Percentiles rank a stretch among this genome's conserved stretches.
Conservation (phyloP, 202 grass and related monocot genomes). For the Eragrostis tef region DNA sequence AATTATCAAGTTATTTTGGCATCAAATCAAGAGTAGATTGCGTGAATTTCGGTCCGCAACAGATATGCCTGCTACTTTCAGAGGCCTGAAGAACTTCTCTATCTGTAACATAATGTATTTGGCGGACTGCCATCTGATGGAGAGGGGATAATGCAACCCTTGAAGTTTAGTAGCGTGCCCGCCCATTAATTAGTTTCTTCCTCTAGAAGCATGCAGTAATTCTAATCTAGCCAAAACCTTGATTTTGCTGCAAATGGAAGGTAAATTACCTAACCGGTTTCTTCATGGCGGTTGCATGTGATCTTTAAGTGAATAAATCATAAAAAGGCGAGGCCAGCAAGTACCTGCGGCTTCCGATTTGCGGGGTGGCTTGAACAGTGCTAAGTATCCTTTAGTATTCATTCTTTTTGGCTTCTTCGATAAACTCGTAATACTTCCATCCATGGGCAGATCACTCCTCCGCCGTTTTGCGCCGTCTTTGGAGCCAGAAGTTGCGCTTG, state of each 20-base stretch:
- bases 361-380: slow-evolving; percentile 16
- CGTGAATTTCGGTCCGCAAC: neutral
- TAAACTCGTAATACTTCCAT: neutral
- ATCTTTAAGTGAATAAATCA: slow-evolving; percentile 7
- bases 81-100: neutral
- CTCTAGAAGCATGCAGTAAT: neutral
- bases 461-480: slow-evolving; percentile 12
- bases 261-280: neutral
- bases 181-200: slow-evolving; percentile 18
- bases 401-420: slow-evolving; percentile 47
- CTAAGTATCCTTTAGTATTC: slow-evolving; percentile 23
- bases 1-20: slow-evolving; percentile 2
- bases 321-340: neutral
- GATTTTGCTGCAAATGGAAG: slow-evolving; percentile 1
- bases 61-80: neutral
- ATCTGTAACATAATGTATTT: slow-evolving; percentile 23
- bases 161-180: neutral
- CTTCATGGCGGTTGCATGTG: neutral
- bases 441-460: neutral
- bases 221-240: neutral
- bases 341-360: slow-evolving; percentile 51
- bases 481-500: slow-evolving; percentile 15
- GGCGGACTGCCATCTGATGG: neutral
- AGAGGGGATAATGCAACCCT: neutral
- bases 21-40: neutral